Evolutionary conservation across 139 green algal species (phyloP), one percentile per base, ranked within the genome.

Genomic region (Coccomyxa sp.): DNA sequence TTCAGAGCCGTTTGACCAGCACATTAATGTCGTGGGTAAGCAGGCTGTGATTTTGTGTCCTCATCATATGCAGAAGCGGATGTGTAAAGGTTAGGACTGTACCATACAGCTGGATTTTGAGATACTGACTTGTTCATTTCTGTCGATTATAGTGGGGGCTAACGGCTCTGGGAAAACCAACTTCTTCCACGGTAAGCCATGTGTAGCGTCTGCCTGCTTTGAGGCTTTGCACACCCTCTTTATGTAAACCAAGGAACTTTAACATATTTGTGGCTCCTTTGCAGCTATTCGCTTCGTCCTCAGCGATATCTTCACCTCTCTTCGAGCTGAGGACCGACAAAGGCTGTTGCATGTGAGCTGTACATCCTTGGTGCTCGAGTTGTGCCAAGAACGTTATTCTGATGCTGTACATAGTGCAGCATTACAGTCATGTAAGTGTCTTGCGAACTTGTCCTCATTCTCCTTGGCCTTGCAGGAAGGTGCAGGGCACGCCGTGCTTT

Each of bases 101-200:
- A 51, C 7, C 38, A 51, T 51, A 51, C 7, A n/a, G 3, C 38
- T 51, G 38, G 38, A 51, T 51, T 51, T 28, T 71, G 21, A 71
- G 63, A 1, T 21, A 11, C 21, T 21, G 63, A 28, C 63, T 11
- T 71, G 63, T 14, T 25, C 1, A 9, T 25, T 17, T 21, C 25
- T 82, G 60, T 32, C 11, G 38, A 4, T 58, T 87, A 76, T 91
- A 97, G 97, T 99, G 27, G 97, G 97, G 15, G 94, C 97, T 17
- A 99, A 99, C 86, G 97, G 97, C n/a, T 98, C 95, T 1, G 97
- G 97, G 18, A 99, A 99, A 86, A 97, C 93, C 18, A 99, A 99
- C 88, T 98, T 99, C 85, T 99, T 99, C 85, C 93, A 99, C 83
- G 96, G 95, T 98, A 82, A 75, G 91, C 16, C 63, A 71, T 9